Evolutionary conservation across 2,329 filamentous ascomycete genomes (phyloP), one percentile per base, ranked within the genome.

Genomic region (Chrysoporthe puriensis): DNA sequence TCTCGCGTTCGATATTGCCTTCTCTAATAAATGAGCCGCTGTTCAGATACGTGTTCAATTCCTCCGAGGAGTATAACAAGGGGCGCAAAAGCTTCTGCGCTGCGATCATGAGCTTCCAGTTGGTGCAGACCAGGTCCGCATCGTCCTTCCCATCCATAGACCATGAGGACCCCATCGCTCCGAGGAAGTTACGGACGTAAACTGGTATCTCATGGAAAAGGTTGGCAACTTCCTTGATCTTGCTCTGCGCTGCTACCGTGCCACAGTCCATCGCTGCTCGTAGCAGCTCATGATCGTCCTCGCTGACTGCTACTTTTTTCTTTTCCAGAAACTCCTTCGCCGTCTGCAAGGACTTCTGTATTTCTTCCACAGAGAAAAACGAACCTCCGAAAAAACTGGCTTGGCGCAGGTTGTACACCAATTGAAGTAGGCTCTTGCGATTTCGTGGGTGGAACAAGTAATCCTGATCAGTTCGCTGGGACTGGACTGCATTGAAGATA

Each of bases 401-500:
- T 74, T 96, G 91, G 21, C 93, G 88, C 57, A 97, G 78, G 74
- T 97, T 97, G 66, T 85, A 85, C 4, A 97, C 90, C 2, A 97
- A 81, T 64, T 87, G 83, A 36, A 89, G 80, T 14, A 97, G 81
- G 50, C 85, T 84, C 70, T 88, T 90, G 42, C 86, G 81, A 73
- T 94, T 94, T 14, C 85, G 88, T 0, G 87, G 86, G 73, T 97
- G 91, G 73, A 97, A 97, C 71, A 98, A 90, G 75, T 97, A 97
- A 76, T 97, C 94, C 66, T 87, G 83, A 73, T 95, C 95, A 0
- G 86, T 88, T 13, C 94, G 84, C 74, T 97, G 92, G 5, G 94
- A 97, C 34, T 94, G 94, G 0, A 98, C 89, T 0, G 93, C 89
- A 75, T 98, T 98, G 71, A 93, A 90, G 1, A 92, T 90, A 59